Percentiles rank a stretch among this genome's conserved stretches.
phyloP scores from a whole-genome alignment of 768 basidiomycete species.

The Termitomyces eurrhizus region DNA sequence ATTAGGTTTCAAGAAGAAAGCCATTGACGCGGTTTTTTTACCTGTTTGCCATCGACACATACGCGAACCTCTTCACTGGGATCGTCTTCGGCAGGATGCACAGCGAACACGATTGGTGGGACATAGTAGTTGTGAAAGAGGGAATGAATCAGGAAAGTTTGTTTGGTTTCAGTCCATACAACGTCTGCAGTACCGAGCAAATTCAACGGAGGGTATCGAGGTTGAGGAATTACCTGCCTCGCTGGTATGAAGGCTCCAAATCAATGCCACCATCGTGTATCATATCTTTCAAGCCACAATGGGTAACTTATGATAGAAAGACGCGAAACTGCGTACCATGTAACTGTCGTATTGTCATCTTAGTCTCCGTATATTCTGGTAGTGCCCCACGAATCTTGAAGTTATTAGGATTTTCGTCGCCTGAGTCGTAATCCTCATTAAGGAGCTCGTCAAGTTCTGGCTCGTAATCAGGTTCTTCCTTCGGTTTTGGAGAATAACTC shows the following conservation, averaged over 20 bases:
- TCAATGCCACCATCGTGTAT: conserved; percentile 72
- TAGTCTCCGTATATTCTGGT: conserved; percentile 33
- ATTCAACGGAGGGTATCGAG: background rate
- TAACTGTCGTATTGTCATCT: conserved; percentile 40
- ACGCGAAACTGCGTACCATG: conserved; percentile 36
- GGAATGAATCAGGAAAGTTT: conserved; percentile 71
- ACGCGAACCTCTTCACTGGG: conserved; percentile 55
- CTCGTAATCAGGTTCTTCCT: conserved; percentile 21
- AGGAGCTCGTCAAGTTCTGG: conserved; percentile 48
- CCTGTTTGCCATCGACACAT: conserved; percentile 86
- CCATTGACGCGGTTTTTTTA: conserved; percentile 36
- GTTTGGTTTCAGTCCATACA: conserved; percentile 72
- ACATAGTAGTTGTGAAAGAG: conserved; percentile 76
- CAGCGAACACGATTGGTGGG: conserved; percentile 76
- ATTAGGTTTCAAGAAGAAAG: background rate
- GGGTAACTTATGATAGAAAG: background rate
- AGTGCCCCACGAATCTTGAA: conserved; percentile 44
- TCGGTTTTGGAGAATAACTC: conserved; percentile 8
- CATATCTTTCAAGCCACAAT: conserved; percentile 32
- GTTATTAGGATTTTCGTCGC: conserved; percentile 33
- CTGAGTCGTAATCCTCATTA: conserved; percentile 39
- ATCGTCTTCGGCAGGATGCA: conserved; percentile 34
- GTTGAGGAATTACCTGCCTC: conserved; percentile 40
- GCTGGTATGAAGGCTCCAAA: conserved; percentile 67
- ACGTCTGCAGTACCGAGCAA: conserved; percentile 45